A percentile compares a stretch with the other conserved stretches of the same genome.
phyloP scores from a whole-genome alignment of 1,284 basidiomycete genomes.

The Cerrena zonata region DNA sequence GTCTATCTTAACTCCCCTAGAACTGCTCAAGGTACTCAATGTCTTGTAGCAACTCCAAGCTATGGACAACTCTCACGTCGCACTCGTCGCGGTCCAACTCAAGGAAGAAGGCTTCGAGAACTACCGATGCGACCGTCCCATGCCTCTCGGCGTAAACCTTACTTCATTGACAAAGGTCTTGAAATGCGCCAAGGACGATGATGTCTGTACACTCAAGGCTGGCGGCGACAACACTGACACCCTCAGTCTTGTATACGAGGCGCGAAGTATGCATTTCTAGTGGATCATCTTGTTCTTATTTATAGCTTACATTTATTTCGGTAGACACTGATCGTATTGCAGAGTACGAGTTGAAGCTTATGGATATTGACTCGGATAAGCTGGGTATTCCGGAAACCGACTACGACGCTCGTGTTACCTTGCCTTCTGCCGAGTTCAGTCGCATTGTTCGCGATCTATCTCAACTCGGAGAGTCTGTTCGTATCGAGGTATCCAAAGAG shows the following conservation, averaged over 20 bases:
- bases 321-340: slow-evolving; percentile 89
- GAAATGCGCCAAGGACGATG: slow-evolving; percentile 96
- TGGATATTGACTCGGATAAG: slow-evolving; percentile 97
- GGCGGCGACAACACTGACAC: slow-evolving; percentile 85
- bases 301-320: slow-evolving; percentile 4
- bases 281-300: slow-evolving; percentile 11
- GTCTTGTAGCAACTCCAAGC: slow-evolving; percentile 75
- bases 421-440: slow-evolving; percentile 83
- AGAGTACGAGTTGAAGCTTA: slow-evolving; percentile 98
- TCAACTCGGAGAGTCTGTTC: slow-evolving; percentile 90
- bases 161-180: slow-evolving; percentile 90
- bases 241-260: slow-evolving; percentile 87
- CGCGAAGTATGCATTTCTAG: slow-evolving; percentile 60
- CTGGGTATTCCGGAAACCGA: slow-evolving; percentile 98
- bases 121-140: slow-evolving; percentile 93
- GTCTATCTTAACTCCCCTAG: slow-evolving; percentile 25
- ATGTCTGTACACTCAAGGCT: slow-evolving; percentile 88
- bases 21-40: not conserved
- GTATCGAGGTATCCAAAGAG: slow-evolving; percentile 94
- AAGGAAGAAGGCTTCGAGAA: slow-evolving; percentile 75
- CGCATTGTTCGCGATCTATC: slow-evolving; percentile 92
- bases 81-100: slow-evolving; percentile 83
- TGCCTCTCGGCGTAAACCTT: slow-evolving; percentile 90
- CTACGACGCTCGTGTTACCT: slow-evolving; percentile 89
- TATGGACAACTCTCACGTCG: slow-evolving; percentile 99